phyloP scores from a whole-genome alignment of 2,329 filamentous ascomycete species.

The Fusarium devonianum region DNA sequence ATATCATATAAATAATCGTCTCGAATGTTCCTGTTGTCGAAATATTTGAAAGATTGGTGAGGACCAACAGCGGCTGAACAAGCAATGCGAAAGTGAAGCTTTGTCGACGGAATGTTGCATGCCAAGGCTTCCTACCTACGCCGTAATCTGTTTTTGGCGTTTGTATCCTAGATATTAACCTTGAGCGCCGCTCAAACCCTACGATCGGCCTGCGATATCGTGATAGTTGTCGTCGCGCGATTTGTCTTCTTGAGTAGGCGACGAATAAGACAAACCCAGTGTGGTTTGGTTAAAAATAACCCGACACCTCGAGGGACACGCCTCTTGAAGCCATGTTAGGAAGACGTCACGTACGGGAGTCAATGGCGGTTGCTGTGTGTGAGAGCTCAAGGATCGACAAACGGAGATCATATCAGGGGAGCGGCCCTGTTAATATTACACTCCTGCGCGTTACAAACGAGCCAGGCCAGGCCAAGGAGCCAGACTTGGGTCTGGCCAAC shows the following conservation, averaged over 20 bases:
- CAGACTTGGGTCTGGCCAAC: constrained; percentile 6
- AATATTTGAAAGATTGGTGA: constrained; percentile 8
- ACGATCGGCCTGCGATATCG: constrained; percentile 18
- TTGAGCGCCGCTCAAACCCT: not conserved
- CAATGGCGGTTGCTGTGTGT: constrained; percentile 27
- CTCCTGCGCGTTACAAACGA: constrained; percentile 1
- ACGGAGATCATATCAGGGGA: constrained; percentile 33
- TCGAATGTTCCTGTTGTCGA: not conserved
- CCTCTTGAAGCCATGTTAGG: constrained; percentile 12
- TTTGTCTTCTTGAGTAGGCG: too few relatives aligned
- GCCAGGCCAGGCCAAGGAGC: too few relatives aligned
- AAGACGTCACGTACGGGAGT: constrained; percentile 29
- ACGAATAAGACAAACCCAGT: too few relatives aligned
- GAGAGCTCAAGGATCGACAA: constrained; percentile 18
- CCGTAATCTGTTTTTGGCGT: constrained; percentile 5
- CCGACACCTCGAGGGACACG: constrained; percentile 16
- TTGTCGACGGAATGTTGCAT: constrained; percentile 34
- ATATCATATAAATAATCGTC: constrained; percentile 11
- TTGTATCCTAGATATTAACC: constrained; percentile 9
- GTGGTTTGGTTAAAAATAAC: constrained; percentile 9
- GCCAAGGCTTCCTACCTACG: constrained; percentile 15
- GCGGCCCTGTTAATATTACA: constrained; percentile 35
- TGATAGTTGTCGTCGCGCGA: not conserved
- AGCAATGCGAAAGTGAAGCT: constrained; percentile 20
- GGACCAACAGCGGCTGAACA: constrained; percentile 14